phyloP scores from a whole-genome alignment of 352 stramenopile species.

The Pythium folliculosum region DNA sequence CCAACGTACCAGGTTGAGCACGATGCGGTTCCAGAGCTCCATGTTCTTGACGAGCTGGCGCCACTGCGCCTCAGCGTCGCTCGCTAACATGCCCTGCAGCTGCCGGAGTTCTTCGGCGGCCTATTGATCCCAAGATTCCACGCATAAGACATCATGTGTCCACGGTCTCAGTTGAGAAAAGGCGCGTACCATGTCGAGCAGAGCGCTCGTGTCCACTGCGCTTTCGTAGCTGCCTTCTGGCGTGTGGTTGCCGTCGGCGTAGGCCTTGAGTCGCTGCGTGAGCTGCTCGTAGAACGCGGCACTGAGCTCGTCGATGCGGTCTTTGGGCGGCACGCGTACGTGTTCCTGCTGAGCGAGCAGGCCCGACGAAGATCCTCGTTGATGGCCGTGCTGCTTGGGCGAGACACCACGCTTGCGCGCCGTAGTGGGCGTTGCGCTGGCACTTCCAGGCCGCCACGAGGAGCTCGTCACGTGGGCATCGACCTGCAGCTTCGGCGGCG shows the following conservation, averaged over 20 bases:
- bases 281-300: slow-evolving; percentile 67
- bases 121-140: slow-evolving; percentile 20
- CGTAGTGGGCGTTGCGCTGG: slow-evolving; percentile 39
- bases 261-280: slow-evolving; percentile 38
- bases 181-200: slow-evolving; percentile 44
- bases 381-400: not conserved
- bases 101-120: slow-evolving; percentile 46
- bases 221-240: slow-evolving; percentile 9
- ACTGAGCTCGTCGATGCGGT: slow-evolving; percentile 60
- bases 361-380: slow-evolving; percentile 14
- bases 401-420: slow-evolving; percentile 31
- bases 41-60: slow-evolving; percentile 83
- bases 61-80: slow-evolving; percentile 66
- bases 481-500: slow-evolving; percentile 23
- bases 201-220: not conserved
- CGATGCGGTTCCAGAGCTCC: slow-evolving; percentile 85
- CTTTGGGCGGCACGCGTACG: slow-evolving; percentile 60
- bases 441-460: slow-evolving; percentile 23
- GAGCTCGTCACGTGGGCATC: not conserved
- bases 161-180: not conserved
- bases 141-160: too few species aligned
- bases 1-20: slow-evolving; percentile 66
- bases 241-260: slow-evolving; percentile 20
- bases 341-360: slow-evolving; percentile 68
- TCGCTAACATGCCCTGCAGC: slow-evolving; percentile 27